Base-by-base conservation (phyloP, 2,329 filamentous ascomycete genomes). In the Ceratocystis huliohia region DNA sequence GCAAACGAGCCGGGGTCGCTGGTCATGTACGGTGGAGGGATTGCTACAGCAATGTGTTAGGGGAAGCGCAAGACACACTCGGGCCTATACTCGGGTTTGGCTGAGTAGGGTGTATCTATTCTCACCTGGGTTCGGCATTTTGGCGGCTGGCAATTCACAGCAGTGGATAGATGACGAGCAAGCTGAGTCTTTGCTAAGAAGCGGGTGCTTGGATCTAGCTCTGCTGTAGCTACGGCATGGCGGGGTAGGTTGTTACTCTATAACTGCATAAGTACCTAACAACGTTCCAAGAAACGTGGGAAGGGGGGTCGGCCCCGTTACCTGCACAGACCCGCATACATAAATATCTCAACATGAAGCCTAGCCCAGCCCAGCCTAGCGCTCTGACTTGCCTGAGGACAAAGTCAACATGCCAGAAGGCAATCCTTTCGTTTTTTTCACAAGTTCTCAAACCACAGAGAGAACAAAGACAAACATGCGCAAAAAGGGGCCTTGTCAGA, bases 1-100 rank as follows among this genome's bases (percentile, higher is more conserved):
- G 89, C 94, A 74, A 97, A 97, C 61, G 91, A 96, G 53, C 82
- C 88, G 72, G 84, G 84, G 78, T 97, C 92, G 72, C 82, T 85
- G 46, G 91, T 97, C 71, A 81, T 82, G 75, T 88, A 95, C 69
- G 84, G 85, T 61, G 87, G 89, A 95, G 72, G 66, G 13, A 48
- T 45, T 41, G 59, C 66, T 67, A n/a, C 28, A 15, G 10, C 28
- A 59, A 17, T 30, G 30, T 20, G 56, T 59, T 37, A 59, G 56
- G 30, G 15, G 28, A 10, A 5, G 30, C 2, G 15, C 15, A 8
- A 59, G 28, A n/a, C 8, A 6, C 25, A 10, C 25, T 7, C 5
- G 28, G n/a, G 48, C 1, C 10, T 13, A n/a, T 28, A 28, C 13
- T n/a, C 20, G 28, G 8, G 5, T 10, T 15, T 6, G 5, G 28